Base-by-base conservation (phyloP, 345 rosid species). In the Bruguiera parviflora region DNA sequence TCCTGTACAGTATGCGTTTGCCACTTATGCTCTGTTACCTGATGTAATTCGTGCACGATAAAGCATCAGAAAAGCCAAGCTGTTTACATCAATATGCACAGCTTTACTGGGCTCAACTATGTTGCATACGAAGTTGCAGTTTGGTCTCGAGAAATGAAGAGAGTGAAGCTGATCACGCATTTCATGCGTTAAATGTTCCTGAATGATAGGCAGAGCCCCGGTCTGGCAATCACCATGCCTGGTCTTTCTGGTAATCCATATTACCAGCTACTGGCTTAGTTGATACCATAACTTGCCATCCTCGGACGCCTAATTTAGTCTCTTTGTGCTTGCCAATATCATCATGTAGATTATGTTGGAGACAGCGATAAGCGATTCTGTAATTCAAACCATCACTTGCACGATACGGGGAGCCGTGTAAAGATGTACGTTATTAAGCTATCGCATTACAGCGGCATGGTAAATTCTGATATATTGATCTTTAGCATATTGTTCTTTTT, bases 41-140 rank as follows among this genome's bases (percentile, higher is more conserved):
- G 49, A 52, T 61, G 66, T 75, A 68, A 71, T 71, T 71, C 64
- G 55, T 28, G 19, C 67, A 62, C 10, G 21, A 29, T 61, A 24
- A 37, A 15, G 33, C 58, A 16, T 61, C 22, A 2, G 33, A 15
- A 58, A 65, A 55, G 64, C 66, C 47, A 56, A 32, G 72, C 13
- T 33, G 63, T 3, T 43, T 6, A 55, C 49, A 20, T 32, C 55
- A 4, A 65, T 22, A 59, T 20, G 39, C 22, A 9, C 35, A 24
- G 33, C 58, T 22, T 18, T 37, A 25, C 9, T 32, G 57, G 59
- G 27, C 15, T 21, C 35, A 58, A 71, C 63, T 55, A 25, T 39
- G 19, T 24, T 3, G 11, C 3, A 19, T 25, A 35, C 19, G 24
- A 11, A 43, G 16, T n/a, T 19, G 21, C 43, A 39, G 69, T 37